These are phyloP conservation scores for Erodium moschatum DNA, from an alignment of 441 rosid genomes.

Conservation along the genomic window DNA sequence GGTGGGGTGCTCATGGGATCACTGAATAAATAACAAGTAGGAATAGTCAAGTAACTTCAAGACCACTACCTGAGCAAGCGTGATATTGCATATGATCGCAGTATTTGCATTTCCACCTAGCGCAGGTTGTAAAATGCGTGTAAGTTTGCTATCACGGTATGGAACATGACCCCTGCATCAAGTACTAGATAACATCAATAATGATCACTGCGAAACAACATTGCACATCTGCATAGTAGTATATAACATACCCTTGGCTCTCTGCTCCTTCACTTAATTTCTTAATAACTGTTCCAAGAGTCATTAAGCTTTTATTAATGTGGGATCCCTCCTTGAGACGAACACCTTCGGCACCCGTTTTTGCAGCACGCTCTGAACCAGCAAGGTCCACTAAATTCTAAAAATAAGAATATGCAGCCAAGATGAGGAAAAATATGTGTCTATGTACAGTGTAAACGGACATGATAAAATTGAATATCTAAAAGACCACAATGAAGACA, in stretches of 20 bases:
- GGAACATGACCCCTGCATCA: constrained; percentile 86
- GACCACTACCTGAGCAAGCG: constrained; percentile 74
- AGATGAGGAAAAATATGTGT: not conserved
- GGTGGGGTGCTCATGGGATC: not conserved
- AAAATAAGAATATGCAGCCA: constrained; percentile 11
- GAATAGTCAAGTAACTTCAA: constrained; percentile 8
- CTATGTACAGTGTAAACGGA: not conserved
- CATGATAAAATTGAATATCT: constrained; percentile 4
- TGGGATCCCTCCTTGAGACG: constrained; percentile 95
- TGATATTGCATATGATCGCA: constrained; percentile 92
- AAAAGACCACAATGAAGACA: constrained; percentile 15
- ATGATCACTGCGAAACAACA: constrained; percentile 12
- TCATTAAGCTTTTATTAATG: constrained; percentile 93
- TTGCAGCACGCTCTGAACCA: constrained; percentile 96
- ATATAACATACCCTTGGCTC: constrained; percentile 68
- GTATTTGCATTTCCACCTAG: constrained; percentile 98
- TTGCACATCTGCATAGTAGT: constrained; percentile 4
- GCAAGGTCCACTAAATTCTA: constrained; percentile 97
- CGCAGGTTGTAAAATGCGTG: constrained; percentile 92
- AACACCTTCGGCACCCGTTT: constrained; percentile 98
- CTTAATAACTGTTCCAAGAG: constrained; percentile 89
- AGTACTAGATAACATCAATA: constrained; percentile 4
- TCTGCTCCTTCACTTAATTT: constrained; percentile 94
- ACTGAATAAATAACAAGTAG: not conserved
- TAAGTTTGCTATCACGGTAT: constrained; percentile 93